A percentile compares a stretch with the other conserved stretches of the same genome.
phyloP scores from a whole-genome alignment of 345 rosid species.

The Clarkia xantiana region DNA sequence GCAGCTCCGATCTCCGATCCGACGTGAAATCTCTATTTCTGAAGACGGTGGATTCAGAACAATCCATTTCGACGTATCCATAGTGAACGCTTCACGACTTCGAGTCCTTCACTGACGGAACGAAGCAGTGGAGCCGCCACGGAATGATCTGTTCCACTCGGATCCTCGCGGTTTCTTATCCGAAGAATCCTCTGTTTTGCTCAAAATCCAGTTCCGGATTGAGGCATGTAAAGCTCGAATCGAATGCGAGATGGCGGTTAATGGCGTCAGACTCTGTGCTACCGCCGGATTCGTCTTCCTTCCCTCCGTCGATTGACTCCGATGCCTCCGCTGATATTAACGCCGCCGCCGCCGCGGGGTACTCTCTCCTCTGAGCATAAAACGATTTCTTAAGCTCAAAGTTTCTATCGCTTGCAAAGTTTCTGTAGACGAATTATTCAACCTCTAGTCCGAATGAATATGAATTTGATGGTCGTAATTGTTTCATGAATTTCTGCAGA shows the following conservation, averaged over 20 bases:
- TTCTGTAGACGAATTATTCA: background rate
- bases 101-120: background rate
- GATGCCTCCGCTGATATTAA: conserved; percentile 32
- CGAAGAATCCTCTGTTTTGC: conserved; percentile 17
- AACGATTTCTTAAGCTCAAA: background rate
- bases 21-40: too few relatives aligned
- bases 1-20: too few relatives aligned
- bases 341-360: conserved; percentile 25
- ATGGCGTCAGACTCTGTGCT: conserved; percentile 40
- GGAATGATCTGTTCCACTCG: conserved; percentile 46
- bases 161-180: conserved; percentile 39
- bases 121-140: background rate
- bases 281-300: conserved; percentile 20
- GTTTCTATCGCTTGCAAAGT: background rate
- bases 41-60: too few relatives aligned
- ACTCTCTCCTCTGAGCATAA: background rate
- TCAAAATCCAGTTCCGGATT: conserved; percentile 11
- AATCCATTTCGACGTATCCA: too few relatives aligned
- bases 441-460: background rate
- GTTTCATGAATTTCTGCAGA: conserved; percentile 19
- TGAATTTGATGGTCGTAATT: too few relatives aligned
- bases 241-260: conserved; percentile 34
- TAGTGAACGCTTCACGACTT: background rate
- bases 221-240: conserved; percentile 10
- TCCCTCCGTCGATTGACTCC: conserved; percentile 36